Conservation (phyloP, 2,329 filamentous ascomycete genomes). For the Alternaria infectoria region DNA sequence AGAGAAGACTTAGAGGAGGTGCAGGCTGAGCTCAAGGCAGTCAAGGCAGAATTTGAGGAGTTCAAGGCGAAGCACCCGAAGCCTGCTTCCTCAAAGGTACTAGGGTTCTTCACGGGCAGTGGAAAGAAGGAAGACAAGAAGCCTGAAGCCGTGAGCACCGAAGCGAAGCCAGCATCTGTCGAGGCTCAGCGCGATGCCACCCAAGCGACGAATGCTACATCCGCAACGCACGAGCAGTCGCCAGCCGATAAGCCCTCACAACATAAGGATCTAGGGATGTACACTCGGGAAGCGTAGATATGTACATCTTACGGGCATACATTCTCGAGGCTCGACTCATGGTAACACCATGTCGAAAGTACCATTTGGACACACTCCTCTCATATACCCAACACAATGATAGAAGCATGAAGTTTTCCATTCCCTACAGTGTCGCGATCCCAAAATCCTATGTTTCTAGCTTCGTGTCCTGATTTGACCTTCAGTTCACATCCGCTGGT, state of each 20-base stretch:
- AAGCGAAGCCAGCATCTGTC: constrained; percentile 2
- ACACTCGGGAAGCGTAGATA: background rate
- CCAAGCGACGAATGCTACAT: background rate
- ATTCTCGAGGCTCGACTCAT: background rate
- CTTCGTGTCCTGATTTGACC: background rate
- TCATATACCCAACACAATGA: constrained; percentile 40
- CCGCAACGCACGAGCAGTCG: background rate
- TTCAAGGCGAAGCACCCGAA: constrained; percentile 46
- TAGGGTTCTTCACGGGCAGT: constrained; percentile 40
- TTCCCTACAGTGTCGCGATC: background rate
- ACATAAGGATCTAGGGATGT: background rate
- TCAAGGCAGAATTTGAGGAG: constrained; percentile 50
- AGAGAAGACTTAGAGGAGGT: constrained; percentile 64
- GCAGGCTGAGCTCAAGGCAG: constrained; percentile 54
- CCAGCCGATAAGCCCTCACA: background rate
- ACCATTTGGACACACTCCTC: constrained; percentile 30
- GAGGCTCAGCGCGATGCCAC: background rate
- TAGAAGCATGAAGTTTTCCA: background rate
- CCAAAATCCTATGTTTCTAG: background rate
- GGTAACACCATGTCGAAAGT: background rate
- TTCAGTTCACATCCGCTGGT: background rate
- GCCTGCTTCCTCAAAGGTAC: constrained; percentile 29
- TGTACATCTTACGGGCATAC: background rate
- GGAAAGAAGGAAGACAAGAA: constrained; percentile 27
- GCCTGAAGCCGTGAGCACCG: constrained; percentile 13